Evolutionary conservation across 2,329 filamentous ascomycete species (phyloP).

Genomic region (Fusarium caatingaense): DNA sequence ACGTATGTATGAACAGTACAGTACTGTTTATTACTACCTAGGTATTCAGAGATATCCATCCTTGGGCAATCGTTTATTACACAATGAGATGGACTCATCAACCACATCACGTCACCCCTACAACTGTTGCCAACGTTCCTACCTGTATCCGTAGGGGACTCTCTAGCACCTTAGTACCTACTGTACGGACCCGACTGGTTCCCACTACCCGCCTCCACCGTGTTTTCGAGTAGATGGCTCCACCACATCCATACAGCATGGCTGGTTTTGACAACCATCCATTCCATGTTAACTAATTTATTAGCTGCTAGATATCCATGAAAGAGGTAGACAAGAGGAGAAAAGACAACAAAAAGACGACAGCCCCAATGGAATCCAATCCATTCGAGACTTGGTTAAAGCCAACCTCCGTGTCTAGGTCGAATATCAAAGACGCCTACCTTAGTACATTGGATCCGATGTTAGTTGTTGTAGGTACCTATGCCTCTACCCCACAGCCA

Average conservation of each 20-base stretch:
- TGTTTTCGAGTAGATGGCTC: constrained; percentile 23
- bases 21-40: background rate
- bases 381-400: background rate
- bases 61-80: background rate
- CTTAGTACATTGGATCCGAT: background rate
- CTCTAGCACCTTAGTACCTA: background rate
- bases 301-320: constrained; percentile 1
- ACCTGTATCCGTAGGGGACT: constrained; percentile 7
- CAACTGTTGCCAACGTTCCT: background rate
- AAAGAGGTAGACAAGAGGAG: constrained; percentile 6
- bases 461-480: background rate
- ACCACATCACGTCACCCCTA: constrained; percentile 26
- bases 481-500: constrained; percentile 44
- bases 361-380: background rate
- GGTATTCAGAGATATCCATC: background rate
- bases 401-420: background rate
- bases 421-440: background rate
- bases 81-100: constrained; percentile 31
- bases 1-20: background rate
- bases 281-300: background rate
- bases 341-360: constrained; percentile 1
- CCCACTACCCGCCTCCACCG: constrained; percentile 28
- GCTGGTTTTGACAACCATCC: constrained; percentile 9
- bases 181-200: background rate
- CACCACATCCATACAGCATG: constrained; percentile 24